Evolutionary conservation across 345 rosid species (phyloP).

Genomic region (Trapa bicornis): DNA sequence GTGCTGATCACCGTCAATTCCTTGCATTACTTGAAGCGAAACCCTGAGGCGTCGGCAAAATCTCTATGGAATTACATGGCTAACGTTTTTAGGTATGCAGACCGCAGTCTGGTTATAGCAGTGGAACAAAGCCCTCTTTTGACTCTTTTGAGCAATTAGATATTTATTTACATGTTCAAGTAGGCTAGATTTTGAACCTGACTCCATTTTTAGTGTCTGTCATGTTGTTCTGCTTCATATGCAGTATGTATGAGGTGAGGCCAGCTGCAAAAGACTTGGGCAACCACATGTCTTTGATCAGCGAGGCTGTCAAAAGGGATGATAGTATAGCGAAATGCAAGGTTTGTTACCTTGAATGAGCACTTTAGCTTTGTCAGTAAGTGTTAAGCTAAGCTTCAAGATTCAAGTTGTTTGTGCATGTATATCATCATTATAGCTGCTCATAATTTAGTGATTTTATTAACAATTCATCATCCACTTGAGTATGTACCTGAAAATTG

Average conservation of each 20-base stretch:
- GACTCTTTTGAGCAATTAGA: not conserved
- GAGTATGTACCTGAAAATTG: not conserved
- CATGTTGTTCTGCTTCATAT: slow-evolving; percentile 7
- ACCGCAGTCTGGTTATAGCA: not conserved
- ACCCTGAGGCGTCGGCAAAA: slow-evolving; percentile 44
- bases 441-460: not conserved
- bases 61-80: slow-evolving; percentile 55
- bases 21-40: slow-evolving; percentile 41
- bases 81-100: slow-evolving; percentile 39
- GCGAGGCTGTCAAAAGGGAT: slow-evolving; percentile 54
- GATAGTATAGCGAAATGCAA: slow-evolving; percentile 39
- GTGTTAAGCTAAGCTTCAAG: not conserved
- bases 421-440: not conserved
- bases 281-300: slow-evolving; percentile 44
- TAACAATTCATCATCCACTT: not conserved
- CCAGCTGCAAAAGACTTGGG: slow-evolving; percentile 76
- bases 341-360: slow-evolving; percentile 21
- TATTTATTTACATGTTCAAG: slow-evolving; percentile 1
- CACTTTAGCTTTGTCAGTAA: slow-evolving; percentile 1
- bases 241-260: slow-evolving; percentile 48
- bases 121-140: not conserved
- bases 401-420: not conserved
- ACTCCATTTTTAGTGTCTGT: slow-evolving; percentile 1
- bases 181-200: not conserved
- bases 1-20: slow-evolving; percentile 41